A percentile compares a stretch with the other conserved stretches of the same genome.
phyloP scores from a whole-genome alignment of 2,329 filamentous ascomycete genomes.

The Dichotomopilus funicola region DNA sequence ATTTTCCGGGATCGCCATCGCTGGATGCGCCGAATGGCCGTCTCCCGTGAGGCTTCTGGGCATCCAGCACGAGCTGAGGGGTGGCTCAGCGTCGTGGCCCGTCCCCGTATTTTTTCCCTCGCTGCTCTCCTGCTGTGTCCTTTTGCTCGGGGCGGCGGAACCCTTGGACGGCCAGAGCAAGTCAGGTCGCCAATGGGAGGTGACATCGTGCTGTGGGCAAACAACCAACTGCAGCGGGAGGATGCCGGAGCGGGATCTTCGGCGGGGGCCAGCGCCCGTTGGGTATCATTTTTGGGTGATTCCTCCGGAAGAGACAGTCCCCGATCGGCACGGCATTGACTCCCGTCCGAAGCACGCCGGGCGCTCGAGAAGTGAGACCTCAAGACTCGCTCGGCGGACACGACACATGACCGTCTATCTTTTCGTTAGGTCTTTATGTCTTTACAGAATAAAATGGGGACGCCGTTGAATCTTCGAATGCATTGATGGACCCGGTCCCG shows the following conservation, averaged over 20 bases:
- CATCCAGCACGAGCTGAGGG: not conserved
- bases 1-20: not conserved
- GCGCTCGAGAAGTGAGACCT: too few relatives aligned
- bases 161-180: not conserved
- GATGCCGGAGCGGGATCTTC: not conserved
- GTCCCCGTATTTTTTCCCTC: too few relatives aligned
- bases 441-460: too few relatives aligned
- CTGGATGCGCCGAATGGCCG: not conserved
- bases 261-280: not conserved
- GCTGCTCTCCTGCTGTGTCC: not conserved
- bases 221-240: conserved; percentile 13
- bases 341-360: too few relatives aligned
- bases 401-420: too few relatives aligned
- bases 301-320: too few relatives aligned
- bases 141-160: not conserved
- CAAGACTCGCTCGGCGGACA: too few relatives aligned
- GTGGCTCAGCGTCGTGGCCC: not conserved
- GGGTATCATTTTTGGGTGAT: too few relatives aligned
- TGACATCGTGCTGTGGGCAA: not conserved
- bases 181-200: conserved; percentile 13
- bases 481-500: too few relatives aligned
- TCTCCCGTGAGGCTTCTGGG: not conserved
- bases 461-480: too few relatives aligned
- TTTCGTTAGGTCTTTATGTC: too few relatives aligned
- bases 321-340: too few relatives aligned